Evolutionary conservation across 2,329 filamentous ascomycete species (phyloP).

Genomic region (Verticillium albo-atrum): DNA sequence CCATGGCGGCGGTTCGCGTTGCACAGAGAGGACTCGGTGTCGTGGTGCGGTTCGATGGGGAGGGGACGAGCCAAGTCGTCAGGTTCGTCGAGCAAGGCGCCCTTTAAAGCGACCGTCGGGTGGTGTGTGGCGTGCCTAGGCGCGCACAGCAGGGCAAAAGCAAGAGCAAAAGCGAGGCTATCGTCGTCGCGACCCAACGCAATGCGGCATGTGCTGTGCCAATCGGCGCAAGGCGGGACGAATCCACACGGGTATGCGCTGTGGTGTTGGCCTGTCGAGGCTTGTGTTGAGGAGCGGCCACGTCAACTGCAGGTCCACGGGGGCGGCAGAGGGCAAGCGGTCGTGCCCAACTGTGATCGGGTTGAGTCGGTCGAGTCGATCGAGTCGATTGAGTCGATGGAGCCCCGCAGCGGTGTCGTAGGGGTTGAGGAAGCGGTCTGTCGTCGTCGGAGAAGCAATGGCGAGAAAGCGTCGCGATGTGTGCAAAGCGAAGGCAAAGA

Average conservation of each 20-base stretch:
- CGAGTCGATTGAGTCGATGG: background rate
- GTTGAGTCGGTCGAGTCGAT: background rate
- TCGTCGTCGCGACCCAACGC: background rate
- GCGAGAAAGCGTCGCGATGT: too few species aligned
- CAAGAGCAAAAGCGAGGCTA: background rate
- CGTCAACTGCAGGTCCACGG: background rate
- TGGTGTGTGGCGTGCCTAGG: background rate
- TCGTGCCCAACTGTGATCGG: background rate
- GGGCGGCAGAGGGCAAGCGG: background rate
- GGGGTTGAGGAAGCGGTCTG: too few species aligned
- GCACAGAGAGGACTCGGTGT: background rate
- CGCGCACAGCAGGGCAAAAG: background rate
- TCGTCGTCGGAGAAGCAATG: too few species aligned
- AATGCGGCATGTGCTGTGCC: background rate
- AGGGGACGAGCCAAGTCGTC: background rate
- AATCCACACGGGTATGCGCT: background rate
- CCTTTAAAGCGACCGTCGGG: background rate
- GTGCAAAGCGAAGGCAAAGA: too few species aligned
- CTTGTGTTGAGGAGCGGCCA: background rate
- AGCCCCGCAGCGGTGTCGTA: too few species aligned
- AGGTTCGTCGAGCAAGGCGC: background rate
- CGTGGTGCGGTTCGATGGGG: background rate
- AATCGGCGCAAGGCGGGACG: background rate
- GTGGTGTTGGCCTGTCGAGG: background rate
- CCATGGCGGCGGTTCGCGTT: conserved; percentile 15